These are phyloP conservation scores for Termitomyces sp. DNA, from an alignment of 768 basidiomycete genomes.

Conservation along the genomic window DNA sequence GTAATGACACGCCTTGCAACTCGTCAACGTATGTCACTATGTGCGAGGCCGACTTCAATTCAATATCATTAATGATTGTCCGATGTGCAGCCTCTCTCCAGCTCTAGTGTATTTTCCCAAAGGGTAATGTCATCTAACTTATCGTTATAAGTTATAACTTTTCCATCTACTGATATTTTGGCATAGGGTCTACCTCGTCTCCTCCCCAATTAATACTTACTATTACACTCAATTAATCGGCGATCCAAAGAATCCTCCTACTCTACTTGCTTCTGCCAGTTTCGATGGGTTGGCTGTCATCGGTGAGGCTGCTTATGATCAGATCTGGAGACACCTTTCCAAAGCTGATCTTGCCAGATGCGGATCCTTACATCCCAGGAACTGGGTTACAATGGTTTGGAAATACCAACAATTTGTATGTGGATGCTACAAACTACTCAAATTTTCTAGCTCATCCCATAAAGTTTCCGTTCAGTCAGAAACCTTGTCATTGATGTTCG, in stretches of 20 bases:
- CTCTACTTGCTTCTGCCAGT: slow-evolving; percentile 52
- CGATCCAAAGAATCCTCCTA: slow-evolving; percentile 65
- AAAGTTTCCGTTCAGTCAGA: slow-evolving; percentile 64
- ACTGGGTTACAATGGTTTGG: slow-evolving; percentile 56
- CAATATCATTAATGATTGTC: not conserved
- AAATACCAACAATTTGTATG: slow-evolving; percentile 70
- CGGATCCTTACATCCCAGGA: slow-evolving; percentile 69
- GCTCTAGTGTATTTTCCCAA: slow-evolving; percentile 74
- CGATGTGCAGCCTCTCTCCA: slow-evolving; percentile 54
- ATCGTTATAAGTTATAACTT: not conserved
- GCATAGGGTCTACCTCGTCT: slow-evolving; percentile 62
- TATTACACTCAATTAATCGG: slow-evolving; percentile 80
- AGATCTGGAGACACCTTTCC: not conserved
- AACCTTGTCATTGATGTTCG: slow-evolving; percentile 72
- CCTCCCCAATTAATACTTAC: slow-evolving; percentile 61
- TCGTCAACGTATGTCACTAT: slow-evolving; percentile 69
- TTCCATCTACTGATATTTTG: not conserved
- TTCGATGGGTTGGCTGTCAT: slow-evolving; percentile 76
- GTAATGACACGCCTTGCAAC: slow-evolving; percentile 37
- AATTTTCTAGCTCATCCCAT: not conserved
- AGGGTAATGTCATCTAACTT: slow-evolving; percentile 40
- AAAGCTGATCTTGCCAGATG: slow-evolving; percentile 40
- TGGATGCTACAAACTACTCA: not conserved
- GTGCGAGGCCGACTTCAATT: slow-evolving; percentile 12
- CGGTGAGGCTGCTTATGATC: slow-evolving; percentile 35